Evolutionary conservation across 495 filamentous ascomycete genomes (phyloP), one percentile per base, ranked within the genome.

Genomic region (Xylaria curta): DNA sequence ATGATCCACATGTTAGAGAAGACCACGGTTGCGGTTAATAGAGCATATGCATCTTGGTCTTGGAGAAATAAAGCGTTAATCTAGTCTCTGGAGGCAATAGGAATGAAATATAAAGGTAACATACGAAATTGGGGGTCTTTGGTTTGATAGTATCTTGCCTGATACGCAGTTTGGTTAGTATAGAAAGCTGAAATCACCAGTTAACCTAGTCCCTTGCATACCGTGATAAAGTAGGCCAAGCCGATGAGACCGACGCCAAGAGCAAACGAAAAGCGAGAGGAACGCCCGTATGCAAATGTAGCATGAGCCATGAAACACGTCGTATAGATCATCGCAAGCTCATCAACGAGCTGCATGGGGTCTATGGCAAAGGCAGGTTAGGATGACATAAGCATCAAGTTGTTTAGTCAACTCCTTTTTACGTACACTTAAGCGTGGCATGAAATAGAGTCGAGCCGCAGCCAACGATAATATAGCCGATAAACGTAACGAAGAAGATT

Each of bases 271-370:
- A 90, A 83, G n/a, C 68, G 73, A 13, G 76, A 74, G 6, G 93
- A 84, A 71, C 87, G 86, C 6, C 85, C 88, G 81, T 95, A 92
- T 12, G 92, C 90, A 79, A 97, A 96, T 24, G 93, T 92, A 17
- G 93, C 94, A 80, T 91, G 97, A 80, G 86, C 82, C 91, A 97
- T 97, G n/a, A 97, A 81, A 74, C 92, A 97, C 9, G 95, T 97
- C 1, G 95, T 97, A 79, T 99, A 98, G 38, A 99, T 97, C 96
- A 98, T 98, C 71, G 91, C 93, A 9, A 98, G 87, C 81, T 99
- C 96, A 76, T 99, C 96, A 44, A 98, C 92, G 19, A 98, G 89
- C 78, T 99, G 96, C 96, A 97, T 97, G 2, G 94, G 94, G 82
- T 99, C 94, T 97, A 82, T 78, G 40, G 36, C 21, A 61, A 24